Base-by-base conservation (phyloP, 257 asterid genomes). In the Solanum dulcamara region DNA sequence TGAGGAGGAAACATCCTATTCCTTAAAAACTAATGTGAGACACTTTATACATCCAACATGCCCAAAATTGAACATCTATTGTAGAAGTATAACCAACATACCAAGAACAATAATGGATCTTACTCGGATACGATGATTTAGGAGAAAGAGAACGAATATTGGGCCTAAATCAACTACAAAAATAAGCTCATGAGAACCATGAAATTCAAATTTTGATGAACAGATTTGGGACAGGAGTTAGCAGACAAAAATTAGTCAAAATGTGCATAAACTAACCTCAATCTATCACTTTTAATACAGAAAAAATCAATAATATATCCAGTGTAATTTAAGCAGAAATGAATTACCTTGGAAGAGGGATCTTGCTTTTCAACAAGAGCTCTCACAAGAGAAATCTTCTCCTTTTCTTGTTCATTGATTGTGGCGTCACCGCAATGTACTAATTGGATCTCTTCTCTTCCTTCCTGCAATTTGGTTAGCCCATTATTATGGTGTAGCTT, bases 341-440 rank as follows among this genome's bases (percentile, higher is more conserved):
- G n/a, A n/a, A 18, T 44, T 85, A 93, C 98, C 97, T 93, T 90
- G 87, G 91, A 92, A 90, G 92, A 80, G 30, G 92, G 91, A 87
- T 93, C 92, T 89, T 93, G 91, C 50, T 88, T 92, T 74, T 90
- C 93, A 35, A 91, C 88, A 3, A 44, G 32, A 75, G 87, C 86
- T 88, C 97, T 92, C 86, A 94, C 35, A 51, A 79, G 85, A 4
- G 40, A 22, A 74, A 93, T 77, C 89, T 85, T 93, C 32, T 77
- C 86, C 87, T 83, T 87, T 81, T 93, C 88, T 81, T 89, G 88
- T 51, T 84, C 90, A 38, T 50, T 86, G 37, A 72, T 64, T 50
- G 5, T 8, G 30, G 66, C 66, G 3, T 81, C 81, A 3, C 24
- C 33, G 2, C 37, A 51, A 33, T 75, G 7, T 35, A 57, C 24